phyloP scores from a whole-genome alignment of 371 early-diverging fungal species.

The Syncephalastrum contaminatum region DNA sequence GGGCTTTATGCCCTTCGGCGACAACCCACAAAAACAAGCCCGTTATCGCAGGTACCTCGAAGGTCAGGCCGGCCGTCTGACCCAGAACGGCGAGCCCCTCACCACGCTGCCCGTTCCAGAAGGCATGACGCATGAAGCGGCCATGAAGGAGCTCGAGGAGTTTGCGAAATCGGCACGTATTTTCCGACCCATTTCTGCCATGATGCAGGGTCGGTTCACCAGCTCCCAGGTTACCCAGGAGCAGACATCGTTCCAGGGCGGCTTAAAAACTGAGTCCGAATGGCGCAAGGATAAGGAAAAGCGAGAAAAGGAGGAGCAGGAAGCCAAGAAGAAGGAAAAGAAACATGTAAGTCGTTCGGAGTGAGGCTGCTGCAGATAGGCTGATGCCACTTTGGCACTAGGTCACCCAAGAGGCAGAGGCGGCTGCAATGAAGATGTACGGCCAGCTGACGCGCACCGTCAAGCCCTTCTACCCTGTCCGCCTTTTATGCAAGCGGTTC shows the following conservation, averaged over 20 bases:
- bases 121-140: conserved; percentile 54
- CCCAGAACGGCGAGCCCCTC: conserved; percentile 31
- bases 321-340: conserved; percentile 3
- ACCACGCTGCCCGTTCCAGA: conserved; percentile 40
- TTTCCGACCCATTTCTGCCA: conserved; percentile 70
- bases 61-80: conserved; percentile 55
- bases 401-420: conserved; percentile 59
- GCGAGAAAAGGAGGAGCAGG: conserved; percentile 17
- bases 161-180: conserved; percentile 84
- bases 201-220: conserved; percentile 84
- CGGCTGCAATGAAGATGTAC: conserved; percentile 76
- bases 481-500: conserved; percentile 82
- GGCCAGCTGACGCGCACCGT: conserved; percentile 69
- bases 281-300: conserved; percentile 43
- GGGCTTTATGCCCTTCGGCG: conserved; percentile 88
- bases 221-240: conserved; percentile 42
- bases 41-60: conserved; percentile 76
- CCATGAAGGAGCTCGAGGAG: conserved; percentile 71
- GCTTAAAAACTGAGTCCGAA: conserved; percentile 47
- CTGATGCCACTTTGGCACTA: conserved; percentile 7
- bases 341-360: conserved; percentile 18
- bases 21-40: conserved; percentile 71
- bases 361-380: not conserved
- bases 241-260: conserved; percentile 46
- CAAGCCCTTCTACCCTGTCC: conserved; percentile 63